Base-by-base conservation (phyloP, 352 stramenopile species). In the Phytopythium sindhum region DNA sequence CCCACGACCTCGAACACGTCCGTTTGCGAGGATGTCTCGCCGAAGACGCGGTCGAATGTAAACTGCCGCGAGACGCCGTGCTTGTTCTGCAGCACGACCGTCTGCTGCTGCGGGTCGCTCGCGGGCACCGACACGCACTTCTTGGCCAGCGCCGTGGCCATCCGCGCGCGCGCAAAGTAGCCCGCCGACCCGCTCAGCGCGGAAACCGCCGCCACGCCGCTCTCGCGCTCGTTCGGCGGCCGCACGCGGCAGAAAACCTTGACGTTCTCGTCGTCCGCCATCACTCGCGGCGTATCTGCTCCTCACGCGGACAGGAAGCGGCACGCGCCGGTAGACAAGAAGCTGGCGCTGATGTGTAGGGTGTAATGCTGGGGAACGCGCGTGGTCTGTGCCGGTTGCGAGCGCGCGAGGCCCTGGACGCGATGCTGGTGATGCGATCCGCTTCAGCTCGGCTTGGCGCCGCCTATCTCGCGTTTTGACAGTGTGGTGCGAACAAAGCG, bases 21-120 rank as follows among this genome's bases (percentile, higher is more conserved):
- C 60, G 88, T 81, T 78, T 99, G 97, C 21, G 70, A 88, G 41
- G 95, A 80, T 31, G 87, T 75, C 26, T 97, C 91, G 57, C 86
- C 75, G 73, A 98, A 98, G 5, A 97, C 90, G 48, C 80, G 78
- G 69, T 98, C 93, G 64, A 98, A 98, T 4, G 88, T 97, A 63
- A 97, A 97, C n/a, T 72, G 81, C 42, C 84, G 80, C 5, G 85
- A 57, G 21, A 61, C 19, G 35, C 67, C 68, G 53, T 83, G 70
- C 37, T 88, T 86, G 42, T 72, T 77, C 15, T 87, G 72, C 10
- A 95, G 68, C 41, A 84, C 65, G 52, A 92, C 60, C 24, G 80
- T 89, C 73, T 91, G 79, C 45, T 82, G 81, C 45, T 69, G 48
- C 9, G 72, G 33, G 45, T 89, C 76, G 12, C 65, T 70, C 29